These are phyloP conservation scores for Pseudogymnoascus sp. DNA, from an alignment of 2,329 filamentous ascomycete species.

Conservation along the genomic window DNA sequence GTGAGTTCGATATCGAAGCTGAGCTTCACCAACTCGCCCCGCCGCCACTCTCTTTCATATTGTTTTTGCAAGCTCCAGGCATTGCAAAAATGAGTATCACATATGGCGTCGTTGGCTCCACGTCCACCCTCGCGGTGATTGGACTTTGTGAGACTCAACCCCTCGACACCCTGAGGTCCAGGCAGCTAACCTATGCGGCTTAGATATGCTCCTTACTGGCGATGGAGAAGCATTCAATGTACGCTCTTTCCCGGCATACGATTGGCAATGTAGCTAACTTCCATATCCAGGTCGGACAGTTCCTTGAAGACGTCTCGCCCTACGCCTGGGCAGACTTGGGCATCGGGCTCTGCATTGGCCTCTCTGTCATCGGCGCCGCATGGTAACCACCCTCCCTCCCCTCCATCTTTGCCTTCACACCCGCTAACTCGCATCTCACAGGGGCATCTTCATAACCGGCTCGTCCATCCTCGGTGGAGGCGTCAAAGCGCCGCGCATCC, in stretches of 20 bases:
- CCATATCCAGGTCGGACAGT: slow-evolving; percentile 66
- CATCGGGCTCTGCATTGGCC: slow-evolving; percentile 87
- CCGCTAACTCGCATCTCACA: slow-evolving; percentile 32
- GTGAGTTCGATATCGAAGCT: slow-evolving; percentile 1
- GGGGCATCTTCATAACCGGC: slow-evolving; percentile 98
- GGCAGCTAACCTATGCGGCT: slow-evolving; percentile 21
- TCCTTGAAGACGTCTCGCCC: slow-evolving; percentile 88
- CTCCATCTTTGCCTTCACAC: not conserved
- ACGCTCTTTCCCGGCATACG: slow-evolving; percentile 30
- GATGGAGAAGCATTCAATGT: slow-evolving; percentile 95
- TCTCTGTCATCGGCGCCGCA: slow-evolving; percentile 94
- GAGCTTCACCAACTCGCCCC: slow-evolving; percentile 8
- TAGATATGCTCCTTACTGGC: slow-evolving; percentile 98
- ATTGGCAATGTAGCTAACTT: slow-evolving; percentile 19
- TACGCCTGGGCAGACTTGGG: slow-evolving; percentile 89
- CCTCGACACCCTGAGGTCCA: slow-evolving; percentile 9
- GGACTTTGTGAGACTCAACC: slow-evolving; percentile 61
- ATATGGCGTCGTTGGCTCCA: slow-evolving; percentile 63
- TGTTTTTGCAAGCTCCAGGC: slow-evolving; percentile 8
- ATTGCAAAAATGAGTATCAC: slow-evolving; percentile 56
- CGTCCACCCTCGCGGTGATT: slow-evolving; percentile 61
- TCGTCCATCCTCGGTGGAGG: slow-evolving; percentile 95
- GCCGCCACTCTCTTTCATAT: slow-evolving; percentile 5
- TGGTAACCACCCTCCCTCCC: slow-evolving; percentile 53
- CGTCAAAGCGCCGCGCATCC: slow-evolving; percentile 92